A percentile compares a stretch with the other conserved stretches of the same genome.
These are phyloP conservation scores for Coemansia sp. DNA, from an alignment of 192 early-diverging fungal genomes.

Conservation along the genomic window DNA sequence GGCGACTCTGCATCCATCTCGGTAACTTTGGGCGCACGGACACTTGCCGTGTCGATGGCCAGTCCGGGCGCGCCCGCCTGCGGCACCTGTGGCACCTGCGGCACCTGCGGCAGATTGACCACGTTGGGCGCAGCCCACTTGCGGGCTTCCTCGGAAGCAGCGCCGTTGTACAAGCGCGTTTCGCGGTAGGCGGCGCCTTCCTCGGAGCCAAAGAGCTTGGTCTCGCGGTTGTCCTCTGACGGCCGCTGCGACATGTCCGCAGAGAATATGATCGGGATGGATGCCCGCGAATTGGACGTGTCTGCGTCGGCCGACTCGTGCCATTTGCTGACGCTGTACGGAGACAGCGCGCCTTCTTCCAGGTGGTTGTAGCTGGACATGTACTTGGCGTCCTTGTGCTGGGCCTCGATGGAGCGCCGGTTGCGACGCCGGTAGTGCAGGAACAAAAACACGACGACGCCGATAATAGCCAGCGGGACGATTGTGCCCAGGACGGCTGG, in stretches of 20 bases:
- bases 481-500: constrained; percentile 38
- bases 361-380: constrained; percentile 47
- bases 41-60: constrained; percentile 10
- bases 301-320: constrained; percentile 19
- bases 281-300: constrained; percentile 19
- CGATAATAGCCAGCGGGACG: constrained; percentile 20
- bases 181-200: constrained; percentile 22
- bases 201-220: constrained; percentile 13
- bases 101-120: constrained; percentile 22
- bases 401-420: constrained; percentile 18
- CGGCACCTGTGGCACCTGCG: constrained; percentile 19
- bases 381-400: constrained; percentile 31
- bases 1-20: constrained; percentile 15
- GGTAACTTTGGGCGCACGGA: constrained; percentile 4
- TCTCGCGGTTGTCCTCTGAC: constrained; percentile 26
- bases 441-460: constrained; percentile 18
- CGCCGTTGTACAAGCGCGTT: constrained; percentile 25
- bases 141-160: constrained; percentile 16
- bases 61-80: constrained; percentile 9
- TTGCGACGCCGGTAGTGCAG: constrained; percentile 23
- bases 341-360: constrained; percentile 24
- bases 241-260: constrained; percentile 16
- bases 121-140: constrained; percentile 40
- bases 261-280: constrained; percentile 43
- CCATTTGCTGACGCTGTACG: constrained; percentile 44